A percentile compares a stretch with the other conserved stretches of the same genome.
phyloP scores from a whole-genome alignment of 2,329 filamentous ascomycete genomes.

The Diplocarpon mali region DNA sequence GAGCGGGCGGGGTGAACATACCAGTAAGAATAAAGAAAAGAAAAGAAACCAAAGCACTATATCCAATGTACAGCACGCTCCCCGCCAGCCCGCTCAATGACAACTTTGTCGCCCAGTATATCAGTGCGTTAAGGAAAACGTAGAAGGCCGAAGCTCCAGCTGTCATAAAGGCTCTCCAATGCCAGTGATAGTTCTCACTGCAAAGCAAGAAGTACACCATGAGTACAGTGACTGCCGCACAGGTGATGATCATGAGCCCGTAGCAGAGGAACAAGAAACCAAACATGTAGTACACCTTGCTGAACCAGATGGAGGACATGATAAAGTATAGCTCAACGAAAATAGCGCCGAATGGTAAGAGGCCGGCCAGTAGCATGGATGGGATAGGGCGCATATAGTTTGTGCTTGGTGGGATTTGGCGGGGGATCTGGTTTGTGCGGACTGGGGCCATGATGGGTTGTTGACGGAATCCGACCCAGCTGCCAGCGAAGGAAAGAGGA shows the following conservation, averaged over 20 bases:
- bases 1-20: conserved; percentile 38
- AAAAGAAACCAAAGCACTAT: conserved; percentile 80
- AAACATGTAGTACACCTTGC: conserved; percentile 99
- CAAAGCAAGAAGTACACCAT: conserved; percentile 96
- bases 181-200: conserved; percentile 97
- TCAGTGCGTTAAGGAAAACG: conserved; percentile 80
- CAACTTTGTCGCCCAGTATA: conserved; percentile 85
- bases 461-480: conserved; percentile 85
- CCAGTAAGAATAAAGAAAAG: conserved; percentile 90
- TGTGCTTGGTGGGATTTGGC: conserved; percentile 78
- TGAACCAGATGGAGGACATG: conserved; percentile 98
- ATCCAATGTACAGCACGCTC: conserved; percentile 85
- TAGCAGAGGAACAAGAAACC: conserved; percentile 98
- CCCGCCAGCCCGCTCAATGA: conserved; percentile 77
- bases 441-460: conserved; percentile 65
- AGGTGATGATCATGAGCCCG: conserved; percentile 92
- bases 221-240: conserved; percentile 80
- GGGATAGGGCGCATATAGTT: conserved; percentile 81
- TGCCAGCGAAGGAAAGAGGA: conserved; percentile 78
- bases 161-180: conserved; percentile 89
- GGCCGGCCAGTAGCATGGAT: conserved; percentile 82
- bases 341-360: conserved; percentile 90
- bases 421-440: conserved; percentile 93
- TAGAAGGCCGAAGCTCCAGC: conserved; percentile 85
- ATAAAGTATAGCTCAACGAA: conserved; percentile 99